Base-by-base conservation (phyloP, 2,329 filamentous ascomycete species). In the Colletotrichum karsti region DNA sequence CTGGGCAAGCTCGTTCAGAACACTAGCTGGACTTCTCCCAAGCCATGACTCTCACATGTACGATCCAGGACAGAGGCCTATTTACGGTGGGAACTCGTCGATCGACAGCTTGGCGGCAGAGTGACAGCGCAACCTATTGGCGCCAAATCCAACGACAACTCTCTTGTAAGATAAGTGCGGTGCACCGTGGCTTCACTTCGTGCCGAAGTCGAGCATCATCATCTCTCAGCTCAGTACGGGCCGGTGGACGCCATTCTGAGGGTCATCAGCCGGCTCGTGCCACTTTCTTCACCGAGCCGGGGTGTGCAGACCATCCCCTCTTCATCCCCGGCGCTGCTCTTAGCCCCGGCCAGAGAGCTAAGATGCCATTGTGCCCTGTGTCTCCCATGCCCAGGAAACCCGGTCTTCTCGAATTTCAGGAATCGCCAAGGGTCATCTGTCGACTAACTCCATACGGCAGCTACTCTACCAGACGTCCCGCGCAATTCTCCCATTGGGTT, bases 211-310 rank as follows among this genome's bases (percentile, higher is more conserved):
- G 30, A 53, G 28, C 28, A n/a, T 12, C 50, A 53, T 56, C 35
- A 7, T 39, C 53, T 41, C 22, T 35, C 33, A 28, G 35, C 53
- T 56, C 15, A 12, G 33, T 26, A 18, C 28, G 22, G 42, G 18
- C 28, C n/a, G 12, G 35, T 30, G 28, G 20, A 37, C 26, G 39
- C 35, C 20, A 22, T 39, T 35, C 30, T 37, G 28, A 28, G 39
- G 48, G 24, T 55, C 48, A 61, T 24, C 48, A 55, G 10, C 12
- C 30, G 39, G 57, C 63, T 62, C 48, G 57, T 55, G 57, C 50
- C 41, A 63, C 22, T 50, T 67, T 67, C 63, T 67, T 67, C 63
- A 57, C 41, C 50, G 51, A 51, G 33, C 59, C 20, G 39, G 58
- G 35, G 26, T 42, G 24, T 33, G 18, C 24, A 59, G 61, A 58